Evolutionary conservation across 179 eudicot genomes (phyloP).

Genomic region (Spergularia azorica): DNA sequence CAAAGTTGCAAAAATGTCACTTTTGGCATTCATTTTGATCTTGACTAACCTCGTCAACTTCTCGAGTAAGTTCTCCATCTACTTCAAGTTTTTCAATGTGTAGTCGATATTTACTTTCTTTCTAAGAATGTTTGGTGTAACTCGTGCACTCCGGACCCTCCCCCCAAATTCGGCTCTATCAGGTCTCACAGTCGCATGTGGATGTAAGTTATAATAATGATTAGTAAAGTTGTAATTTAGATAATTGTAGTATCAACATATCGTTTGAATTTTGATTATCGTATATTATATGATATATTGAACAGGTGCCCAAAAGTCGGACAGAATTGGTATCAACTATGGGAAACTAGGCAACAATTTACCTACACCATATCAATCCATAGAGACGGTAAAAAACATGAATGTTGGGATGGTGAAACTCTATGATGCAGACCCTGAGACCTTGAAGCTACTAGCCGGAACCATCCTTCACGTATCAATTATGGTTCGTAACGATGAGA

Average conservation of each 20-base stretch:
- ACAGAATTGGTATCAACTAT: slow-evolving; percentile 67
- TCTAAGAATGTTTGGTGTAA: no score
- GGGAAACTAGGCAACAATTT: slow-evolving; percentile 68
- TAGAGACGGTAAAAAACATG: slow-evolving; percentile 46
- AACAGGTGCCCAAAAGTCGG: slow-evolving; percentile 36
- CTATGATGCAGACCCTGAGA: slow-evolving; percentile 65
- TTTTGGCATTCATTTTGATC: slow-evolving; percentile 16
- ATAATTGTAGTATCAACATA: no score
- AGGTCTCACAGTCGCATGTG: no score
- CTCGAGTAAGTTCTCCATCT: slow-evolving; percentile 29
- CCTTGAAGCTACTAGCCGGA: slow-evolving; percentile 48
- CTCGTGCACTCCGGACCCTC: no score
- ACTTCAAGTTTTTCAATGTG: background rate
- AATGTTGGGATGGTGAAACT: slow-evolving; percentile 58
- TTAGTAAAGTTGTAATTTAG: no score
- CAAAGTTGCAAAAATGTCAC: slow-evolving; percentile 19
- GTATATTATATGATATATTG: background rate
- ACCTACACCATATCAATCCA: slow-evolving; percentile 58
- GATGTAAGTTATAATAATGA: no score
- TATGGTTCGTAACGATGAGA: slow-evolving; percentile 59
- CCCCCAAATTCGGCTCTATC: no score
- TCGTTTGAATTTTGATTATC: background rate
- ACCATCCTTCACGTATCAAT: slow-evolving; percentile 53
- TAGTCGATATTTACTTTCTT: no score
- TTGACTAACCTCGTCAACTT: slow-evolving; percentile 11